Base-by-base conservation (phyloP, 2,329 filamentous ascomycete genomes). In the Magnaporthales sp. region DNA sequence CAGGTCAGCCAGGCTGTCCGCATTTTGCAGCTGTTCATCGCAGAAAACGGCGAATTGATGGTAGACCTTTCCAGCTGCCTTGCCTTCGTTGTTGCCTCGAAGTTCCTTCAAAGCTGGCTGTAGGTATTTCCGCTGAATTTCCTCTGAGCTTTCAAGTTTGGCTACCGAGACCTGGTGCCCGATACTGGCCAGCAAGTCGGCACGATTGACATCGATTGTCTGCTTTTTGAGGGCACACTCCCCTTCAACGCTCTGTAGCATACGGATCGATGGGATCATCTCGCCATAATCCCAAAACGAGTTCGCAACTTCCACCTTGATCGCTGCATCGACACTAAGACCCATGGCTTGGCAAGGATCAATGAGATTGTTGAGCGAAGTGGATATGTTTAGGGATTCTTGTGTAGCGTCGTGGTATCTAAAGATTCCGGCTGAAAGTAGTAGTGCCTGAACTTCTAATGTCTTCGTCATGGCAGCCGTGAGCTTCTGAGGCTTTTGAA, bases 31-130 rank as follows among this genome's bases (percentile, higher is more conserved):
- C 75, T 99, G 95, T 73, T 93, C 89, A 75, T 99, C 94, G 73
- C 96, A 99, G 75, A 99, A 99, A 65, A 89, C 86, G 29, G 96
- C 95, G 76, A 98, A 98, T 72, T 96, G 92, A 74, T 97, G 93
- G 73, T 93, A 97, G 0, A 98, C 95, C 70, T 92, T 85, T 1
- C 93, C 93, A 2, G 93, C 91, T 68, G 94, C 91, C 61, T 84
- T 82, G 1, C 91, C 90, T 66, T 88, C 83, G 5, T 79, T 84
- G 62, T 85, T 84, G 1, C 88, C 88, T 71, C 87, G 90, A 8
- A 99, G 81, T 73, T 96, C 91, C 70, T 88, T 89, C 30, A 98
- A 87, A 0, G 95, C 93, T 26, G 92, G 91, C 66, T 90, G 86
- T 0, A 99, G 83, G 72, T 97, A 98, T 46, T 90, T 88, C 71